A percentile compares a stretch with the other conserved stretches of the same genome.
phyloP scores from a whole-genome alignment of 1,284 basidiomycete species.

The Porogramme epimiltina region DNA sequence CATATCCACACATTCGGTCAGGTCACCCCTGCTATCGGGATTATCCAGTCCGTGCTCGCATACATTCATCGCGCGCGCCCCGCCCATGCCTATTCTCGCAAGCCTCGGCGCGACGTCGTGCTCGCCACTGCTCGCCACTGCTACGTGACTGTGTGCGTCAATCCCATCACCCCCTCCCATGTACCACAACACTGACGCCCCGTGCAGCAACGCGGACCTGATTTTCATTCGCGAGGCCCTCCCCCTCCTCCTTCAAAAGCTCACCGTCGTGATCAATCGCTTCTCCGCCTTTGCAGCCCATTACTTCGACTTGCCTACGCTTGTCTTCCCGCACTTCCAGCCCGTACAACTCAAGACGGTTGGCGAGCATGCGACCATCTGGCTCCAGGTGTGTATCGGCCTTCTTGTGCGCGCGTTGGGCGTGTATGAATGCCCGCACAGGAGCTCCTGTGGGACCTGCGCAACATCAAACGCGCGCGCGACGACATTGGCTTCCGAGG shows the following conservation, averaged over 20 bases:
- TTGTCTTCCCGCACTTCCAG: conserved; percentile 99
- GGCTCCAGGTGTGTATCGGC: conserved; percentile 91
- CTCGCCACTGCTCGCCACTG: too few relatives aligned
- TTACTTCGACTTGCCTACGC: conserved; percentile 81
- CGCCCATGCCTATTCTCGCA: conserved; percentile 2
- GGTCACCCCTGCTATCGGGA: conserved; percentile 93
- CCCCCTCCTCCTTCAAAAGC: conserved; percentile 83
- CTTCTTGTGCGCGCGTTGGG: background rate
- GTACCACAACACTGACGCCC: background rate
- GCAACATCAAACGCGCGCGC: conserved; percentile 89
- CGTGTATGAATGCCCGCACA: conserved; percentile 29
- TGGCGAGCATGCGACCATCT: conserved; percentile 97
- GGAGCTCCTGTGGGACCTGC: conserved; percentile 96
- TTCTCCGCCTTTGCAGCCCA: conserved; percentile 78
- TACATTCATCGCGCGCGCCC: conserved; percentile 2
- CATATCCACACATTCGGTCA: conserved; percentile 97
- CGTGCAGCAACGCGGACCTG: conserved; percentile 87
- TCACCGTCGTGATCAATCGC: conserved; percentile 89
- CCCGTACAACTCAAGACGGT: conserved; percentile 98
- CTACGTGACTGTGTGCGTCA: conserved; percentile 92
- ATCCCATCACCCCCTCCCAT: background rate
- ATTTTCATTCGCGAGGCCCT: conserved; percentile 94
- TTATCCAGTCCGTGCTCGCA: conserved; percentile 85
- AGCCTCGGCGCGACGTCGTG: conserved; percentile 95
- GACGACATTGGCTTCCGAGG: conserved; percentile 97